Conservation (phyloP, 1,284 basidiomycete genomes). For the Ceratobasidium theobromae region DNA sequence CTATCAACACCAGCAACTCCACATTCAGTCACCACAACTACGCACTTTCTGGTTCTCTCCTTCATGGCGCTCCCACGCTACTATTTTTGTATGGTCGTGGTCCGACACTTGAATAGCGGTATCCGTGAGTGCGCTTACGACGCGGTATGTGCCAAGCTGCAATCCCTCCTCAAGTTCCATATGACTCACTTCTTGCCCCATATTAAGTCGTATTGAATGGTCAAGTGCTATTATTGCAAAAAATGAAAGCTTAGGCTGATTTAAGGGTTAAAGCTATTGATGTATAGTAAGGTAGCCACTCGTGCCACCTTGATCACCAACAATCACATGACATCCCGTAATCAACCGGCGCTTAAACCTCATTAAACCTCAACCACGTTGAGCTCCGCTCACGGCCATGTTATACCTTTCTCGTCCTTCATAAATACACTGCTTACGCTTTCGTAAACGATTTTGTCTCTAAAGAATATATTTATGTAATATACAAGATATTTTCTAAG, state of each 20-base stretch:
- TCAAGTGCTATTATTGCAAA: constrained; percentile 4
- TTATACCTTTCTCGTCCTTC: constrained; percentile 9
- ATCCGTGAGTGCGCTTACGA: constrained; percentile 1
- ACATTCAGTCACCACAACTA: no score
- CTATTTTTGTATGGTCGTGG: constrained; percentile 10
- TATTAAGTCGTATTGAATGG: neutral
- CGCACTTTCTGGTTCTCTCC: neutral
- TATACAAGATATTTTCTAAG: no score
- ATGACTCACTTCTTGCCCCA: neutral
- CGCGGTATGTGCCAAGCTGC: constrained; percentile 20
- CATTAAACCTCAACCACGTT: constrained; percentile 29
- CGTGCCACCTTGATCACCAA: neutral
- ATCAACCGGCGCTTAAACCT: constrained; percentile 15
- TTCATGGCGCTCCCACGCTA: constrained; percentile 4
- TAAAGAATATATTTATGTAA: no score
- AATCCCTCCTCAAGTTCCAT: neutral
- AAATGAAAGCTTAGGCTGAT: constrained; percentile 7
- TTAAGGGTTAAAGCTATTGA: no score
- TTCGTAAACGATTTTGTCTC: no score
- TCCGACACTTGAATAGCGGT: constrained; percentile 12
- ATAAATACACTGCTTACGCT: neutral
- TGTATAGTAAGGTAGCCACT: no score
- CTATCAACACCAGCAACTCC: no score
- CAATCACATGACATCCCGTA: neutral
- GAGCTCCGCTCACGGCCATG: constrained; percentile 5